phyloP scores from a whole-genome alignment of 129 eudicot genomes.

The Lactuca saligna region DNA sequence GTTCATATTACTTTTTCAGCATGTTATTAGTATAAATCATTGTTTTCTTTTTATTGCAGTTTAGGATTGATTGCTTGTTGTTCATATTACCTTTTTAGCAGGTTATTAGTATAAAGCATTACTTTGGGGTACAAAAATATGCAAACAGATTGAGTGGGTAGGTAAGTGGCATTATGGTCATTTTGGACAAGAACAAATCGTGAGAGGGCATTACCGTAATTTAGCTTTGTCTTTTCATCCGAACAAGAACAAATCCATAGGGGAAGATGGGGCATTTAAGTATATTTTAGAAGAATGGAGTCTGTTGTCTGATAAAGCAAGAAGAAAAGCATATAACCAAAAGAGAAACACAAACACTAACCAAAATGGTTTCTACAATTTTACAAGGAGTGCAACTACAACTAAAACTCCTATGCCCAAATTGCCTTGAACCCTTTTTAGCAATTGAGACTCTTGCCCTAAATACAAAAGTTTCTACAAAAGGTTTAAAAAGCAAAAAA shows the following conservation, averaged over 20 bases:
- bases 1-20: too few relatives aligned
- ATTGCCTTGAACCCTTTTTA: conserved; percentile 72
- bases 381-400: conserved; percentile 46
- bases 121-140: too few relatives aligned
- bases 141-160: too few relatives aligned
- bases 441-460: conserved; percentile 71
- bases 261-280: conserved; percentile 93
- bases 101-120: too few relatives aligned
- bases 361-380: conserved; percentile 61
- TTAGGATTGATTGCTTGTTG: too few relatives aligned
- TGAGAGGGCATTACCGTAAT: conserved; percentile 66
- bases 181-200: conserved; percentile 49
- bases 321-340: conserved; percentile 58
- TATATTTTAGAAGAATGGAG: conserved; percentile 83
- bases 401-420: conserved; percentile 64
- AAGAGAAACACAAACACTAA: conserved; percentile 31
- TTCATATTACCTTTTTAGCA: too few relatives aligned
- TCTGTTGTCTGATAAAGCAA: conserved; percentile 59
- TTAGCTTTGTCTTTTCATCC: conserved; percentile 87
- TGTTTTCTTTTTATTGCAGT: too few relatives aligned
- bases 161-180: too few relatives aligned
- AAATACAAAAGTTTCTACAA: conserved; percentile 40
- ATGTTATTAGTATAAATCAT: too few relatives aligned
- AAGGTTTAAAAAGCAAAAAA: conserved; percentile 34
- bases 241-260: conserved; percentile 75